These are phyloP conservation scores for Ilyonectria mors-panacis DNA, from an alignment of 2,329 filamentous ascomycete genomes.

Conservation along the genomic window DNA sequence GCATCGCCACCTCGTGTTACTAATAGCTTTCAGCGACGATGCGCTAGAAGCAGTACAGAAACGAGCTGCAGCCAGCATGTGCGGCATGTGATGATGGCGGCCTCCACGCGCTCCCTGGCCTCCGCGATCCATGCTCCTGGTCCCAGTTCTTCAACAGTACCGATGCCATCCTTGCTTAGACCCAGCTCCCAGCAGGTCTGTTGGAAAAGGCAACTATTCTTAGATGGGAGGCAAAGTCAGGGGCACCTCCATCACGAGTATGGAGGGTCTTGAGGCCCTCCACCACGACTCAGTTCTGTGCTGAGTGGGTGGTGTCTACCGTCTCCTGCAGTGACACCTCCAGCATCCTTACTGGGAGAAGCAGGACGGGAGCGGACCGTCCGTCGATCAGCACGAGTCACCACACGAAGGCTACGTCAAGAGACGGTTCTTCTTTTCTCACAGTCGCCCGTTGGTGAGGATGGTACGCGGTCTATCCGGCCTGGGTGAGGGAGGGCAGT, in stretches of 20 bases:
- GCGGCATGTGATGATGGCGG: conserved; percentile 24
- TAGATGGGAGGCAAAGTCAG: conserved; percentile 49
- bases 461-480: background rate
- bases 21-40: conserved; percentile 10
- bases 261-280: conserved; percentile 14
- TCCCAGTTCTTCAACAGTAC: conserved; percentile 5
- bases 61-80: conserved; percentile 5
- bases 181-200: conserved; percentile 14
- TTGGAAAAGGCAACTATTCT: conserved; percentile 42
- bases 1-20: conserved; percentile 32
- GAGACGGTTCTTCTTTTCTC: conserved; percentile 1
- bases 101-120: conserved; percentile 21
- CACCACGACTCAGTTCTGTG: conserved; percentile 27
- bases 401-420: conserved; percentile 28
- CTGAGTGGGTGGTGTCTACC: conserved; percentile 21
- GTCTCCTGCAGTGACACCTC: background rate
- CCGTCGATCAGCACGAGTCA: conserved; percentile 42
- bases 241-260: conserved; percentile 43
- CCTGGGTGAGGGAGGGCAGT: background rate
- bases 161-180: conserved; percentile 33
- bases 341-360: conserved; percentile 36
- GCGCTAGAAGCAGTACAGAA: conserved; percentile 23
- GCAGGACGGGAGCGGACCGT: conserved; percentile 46
- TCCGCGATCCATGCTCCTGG: conserved; percentile 16
- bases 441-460: conserved; percentile 12